These are phyloP conservation scores for Porodaedalea pini DNA, from an alignment of 1,284 basidiomycete species.

Conservation along the genomic window DNA sequence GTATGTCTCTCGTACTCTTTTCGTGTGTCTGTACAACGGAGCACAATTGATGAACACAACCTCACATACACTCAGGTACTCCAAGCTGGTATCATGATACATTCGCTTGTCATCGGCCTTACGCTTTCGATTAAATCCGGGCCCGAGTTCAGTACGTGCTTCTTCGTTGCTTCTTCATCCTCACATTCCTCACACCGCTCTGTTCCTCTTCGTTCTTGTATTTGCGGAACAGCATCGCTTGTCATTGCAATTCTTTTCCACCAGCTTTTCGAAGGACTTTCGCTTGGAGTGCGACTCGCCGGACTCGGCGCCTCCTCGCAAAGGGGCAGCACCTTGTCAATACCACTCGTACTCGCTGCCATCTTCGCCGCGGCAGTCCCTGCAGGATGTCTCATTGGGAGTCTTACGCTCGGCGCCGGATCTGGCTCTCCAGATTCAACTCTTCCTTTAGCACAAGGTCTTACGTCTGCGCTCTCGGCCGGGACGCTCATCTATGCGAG, in stretches of 20 bases:
- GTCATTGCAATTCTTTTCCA: conserved; percentile 74
- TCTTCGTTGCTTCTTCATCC: conserved; percentile 6
- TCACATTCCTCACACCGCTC: conserved; percentile 7
- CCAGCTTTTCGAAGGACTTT: conserved; percentile 77
- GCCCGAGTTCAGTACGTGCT: conserved; percentile 62
- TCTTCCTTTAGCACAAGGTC: conserved; percentile 48
- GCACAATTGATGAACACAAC: background rate
- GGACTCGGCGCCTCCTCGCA: conserved; percentile 45
- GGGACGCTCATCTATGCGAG: conserved; percentile 77
- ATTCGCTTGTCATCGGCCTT: conserved; percentile 73
- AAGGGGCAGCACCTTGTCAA: conserved; percentile 17
- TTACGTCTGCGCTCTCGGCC: conserved; percentile 73
- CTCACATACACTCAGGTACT: conserved; percentile 46
- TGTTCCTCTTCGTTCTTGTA: background rate
- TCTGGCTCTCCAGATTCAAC: conserved; percentile 22
- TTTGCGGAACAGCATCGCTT: conserved; percentile 54
- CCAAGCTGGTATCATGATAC: conserved; percentile 79
- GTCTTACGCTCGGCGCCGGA: conserved; percentile 41
- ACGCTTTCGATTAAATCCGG: conserved; percentile 67
- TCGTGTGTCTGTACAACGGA: background rate
- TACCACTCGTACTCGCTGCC: conserved; percentile 31
- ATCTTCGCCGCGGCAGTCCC: conserved; percentile 74
- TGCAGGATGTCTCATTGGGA: conserved; percentile 57
- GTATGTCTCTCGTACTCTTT: background rate
- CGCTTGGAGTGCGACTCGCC: conserved; percentile 73